These are phyloP conservation scores for Aegilops speltoides DNA, from an alignment of 176 grass and related monocot species.

Conservation along the genomic window DNA sequence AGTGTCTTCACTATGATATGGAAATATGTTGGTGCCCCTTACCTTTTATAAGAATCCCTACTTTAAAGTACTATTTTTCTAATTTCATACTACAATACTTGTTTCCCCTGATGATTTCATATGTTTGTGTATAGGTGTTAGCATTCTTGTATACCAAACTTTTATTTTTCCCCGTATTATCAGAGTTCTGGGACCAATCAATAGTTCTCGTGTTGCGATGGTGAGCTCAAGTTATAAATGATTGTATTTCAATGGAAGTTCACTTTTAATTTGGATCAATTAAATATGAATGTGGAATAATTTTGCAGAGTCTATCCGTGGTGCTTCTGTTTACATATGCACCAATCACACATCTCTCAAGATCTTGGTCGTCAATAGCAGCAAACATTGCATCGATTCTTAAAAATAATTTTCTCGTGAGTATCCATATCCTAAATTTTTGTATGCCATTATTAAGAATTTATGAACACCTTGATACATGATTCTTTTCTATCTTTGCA, in stretches of 20 bases:
- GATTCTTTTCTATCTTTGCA: background rate
- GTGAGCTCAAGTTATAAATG: conserved; percentile 23
- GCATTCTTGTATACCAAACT: conserved; percentile 45
- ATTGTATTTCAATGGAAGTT: conserved; percentile 3
- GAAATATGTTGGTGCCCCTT: background rate
- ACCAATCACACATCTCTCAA: conserved; percentile 37
- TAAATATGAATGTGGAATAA: background rate
- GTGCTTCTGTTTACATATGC: conserved; percentile 40
- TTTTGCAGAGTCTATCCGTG: conserved; percentile 39
- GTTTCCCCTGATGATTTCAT: background rate
- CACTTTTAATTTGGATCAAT: background rate
- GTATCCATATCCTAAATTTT: background rate
- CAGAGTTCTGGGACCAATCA: conserved; percentile 29
- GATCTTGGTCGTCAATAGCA: background rate
- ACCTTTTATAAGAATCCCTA: background rate
- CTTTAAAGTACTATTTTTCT: background rate
- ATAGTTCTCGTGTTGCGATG: conserved; percentile 25
- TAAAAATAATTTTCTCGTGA: background rate
- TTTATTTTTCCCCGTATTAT: conserved; percentile 37
- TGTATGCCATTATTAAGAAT: background rate
- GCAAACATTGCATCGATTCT: background rate
- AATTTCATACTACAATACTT: background rate
- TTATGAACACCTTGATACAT: background rate
- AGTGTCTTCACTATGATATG: background rate
- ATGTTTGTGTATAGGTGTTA: conserved; percentile 17